A percentile compares a stretch with the other conserved stretches of the same genome.
Evolutionary conservation across 139 green algal species (phyloP).

Genomic region (Micromonas commoda): DNA sequence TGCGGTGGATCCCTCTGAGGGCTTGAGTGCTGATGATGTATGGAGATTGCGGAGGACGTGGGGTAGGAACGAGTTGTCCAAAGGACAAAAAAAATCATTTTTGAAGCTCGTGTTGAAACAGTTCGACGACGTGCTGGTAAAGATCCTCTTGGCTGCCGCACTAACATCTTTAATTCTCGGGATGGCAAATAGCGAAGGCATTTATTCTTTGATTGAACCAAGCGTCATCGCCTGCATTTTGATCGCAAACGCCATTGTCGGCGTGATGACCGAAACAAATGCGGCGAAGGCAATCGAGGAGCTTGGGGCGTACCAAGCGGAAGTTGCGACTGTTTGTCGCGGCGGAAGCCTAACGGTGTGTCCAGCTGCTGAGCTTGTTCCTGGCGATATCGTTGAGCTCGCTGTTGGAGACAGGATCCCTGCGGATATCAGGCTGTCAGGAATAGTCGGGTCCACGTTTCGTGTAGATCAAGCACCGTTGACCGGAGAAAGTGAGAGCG

Average conservation of each 20-base stretch:
- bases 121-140: constrained; percentile 96
- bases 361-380: constrained; percentile 42
- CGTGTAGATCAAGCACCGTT: constrained; percentile 53
- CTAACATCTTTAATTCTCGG: constrained; percentile 83
- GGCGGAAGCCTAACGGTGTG: constrained; percentile 27
- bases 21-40: no score
- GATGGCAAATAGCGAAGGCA: constrained; percentile 58
- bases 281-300: constrained; percentile 54
- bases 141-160: constrained; percentile 84
- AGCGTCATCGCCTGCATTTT: constrained; percentile 95
- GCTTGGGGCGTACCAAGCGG: constrained; percentile 71
- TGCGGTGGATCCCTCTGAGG: no score
- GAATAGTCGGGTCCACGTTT: constrained; percentile 31
- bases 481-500: constrained; percentile 49
- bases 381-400: constrained; percentile 49
- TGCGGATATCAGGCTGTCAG: constrained; percentile 42
- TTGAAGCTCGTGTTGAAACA: constrained; percentile 90
- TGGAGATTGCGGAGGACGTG: no score
- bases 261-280: constrained; percentile 43
- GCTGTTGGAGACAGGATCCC: constrained; percentile 45
- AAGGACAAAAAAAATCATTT: no score
- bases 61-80: no score
- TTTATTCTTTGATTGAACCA: constrained; percentile 45
- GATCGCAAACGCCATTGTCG: constrained; percentile 87
- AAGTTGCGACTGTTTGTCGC: constrained; percentile 42